Conservation (phyloP, 2,329 filamentous ascomycete species). For the Sporothrix protearum region DNA sequence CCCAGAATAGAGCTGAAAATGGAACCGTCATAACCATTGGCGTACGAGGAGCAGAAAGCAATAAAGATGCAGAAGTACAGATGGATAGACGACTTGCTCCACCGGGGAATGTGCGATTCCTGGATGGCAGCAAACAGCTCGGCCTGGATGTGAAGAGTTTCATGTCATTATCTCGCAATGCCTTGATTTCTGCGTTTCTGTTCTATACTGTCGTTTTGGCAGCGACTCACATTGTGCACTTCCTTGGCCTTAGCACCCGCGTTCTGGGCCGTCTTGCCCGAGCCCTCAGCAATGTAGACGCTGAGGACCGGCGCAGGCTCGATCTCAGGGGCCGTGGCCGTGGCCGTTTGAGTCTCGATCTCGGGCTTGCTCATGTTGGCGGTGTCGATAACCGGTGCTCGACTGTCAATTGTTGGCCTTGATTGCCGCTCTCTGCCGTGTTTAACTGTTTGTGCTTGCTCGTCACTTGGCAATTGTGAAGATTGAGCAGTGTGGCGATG, state of each 20-base stretch:
- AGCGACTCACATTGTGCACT: neutral
- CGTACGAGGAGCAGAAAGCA: neutral
- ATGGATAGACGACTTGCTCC: neutral
- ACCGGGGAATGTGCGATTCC: neutral
- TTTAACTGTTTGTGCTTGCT: too few species aligned
- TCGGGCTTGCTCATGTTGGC: neutral
- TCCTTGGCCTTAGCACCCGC: neutral
- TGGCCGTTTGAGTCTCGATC: neutral
- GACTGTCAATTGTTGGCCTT: neutral
- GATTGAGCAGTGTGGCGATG: neutral
- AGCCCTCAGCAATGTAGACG: neutral
- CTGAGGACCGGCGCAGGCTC: neutral
- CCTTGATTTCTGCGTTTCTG: neutral
- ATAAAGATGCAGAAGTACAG: conserved; percentile 7
- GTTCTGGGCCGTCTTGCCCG: neutral
- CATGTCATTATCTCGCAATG: neutral
- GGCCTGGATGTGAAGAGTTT: neutral
- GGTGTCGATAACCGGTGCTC: neutral
- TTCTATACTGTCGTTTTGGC: neutral
- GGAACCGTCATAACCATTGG: conserved; percentile 9
- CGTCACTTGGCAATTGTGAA: neutral
- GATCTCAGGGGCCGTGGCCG: neutral
- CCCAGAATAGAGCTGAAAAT: conserved; percentile 1
- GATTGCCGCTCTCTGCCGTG: too few species aligned
- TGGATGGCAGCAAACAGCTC: conserved; percentile 10